Evolutionary conservation across 139 green algal species (phyloP), one percentile per base, ranked within the genome.

Genomic region (Tetradesmus obliquus): DNA sequence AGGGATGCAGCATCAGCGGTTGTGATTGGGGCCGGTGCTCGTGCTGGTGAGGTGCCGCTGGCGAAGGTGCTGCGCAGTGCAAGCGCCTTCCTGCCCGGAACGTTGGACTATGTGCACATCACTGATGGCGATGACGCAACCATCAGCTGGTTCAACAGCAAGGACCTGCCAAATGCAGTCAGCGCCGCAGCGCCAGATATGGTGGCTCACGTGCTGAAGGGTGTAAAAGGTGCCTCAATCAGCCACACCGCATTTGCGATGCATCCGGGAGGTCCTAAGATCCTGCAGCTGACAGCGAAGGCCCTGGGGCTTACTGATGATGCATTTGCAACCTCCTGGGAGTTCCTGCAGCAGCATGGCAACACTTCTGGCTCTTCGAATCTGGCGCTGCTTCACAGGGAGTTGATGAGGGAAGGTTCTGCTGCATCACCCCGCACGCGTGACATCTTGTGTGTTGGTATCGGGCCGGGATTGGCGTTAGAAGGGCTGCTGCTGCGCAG

Each of bases 141-240:
- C 22, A 82, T 82, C 74, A 54, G n/a, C 24, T 82, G 74, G 74
- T 82, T 20, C 74, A 82, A 82, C 74, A 82, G 74, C 74, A 82
- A 82, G 74, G 74, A 82, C 19, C 22, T 82, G 19, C 74, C 74
- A 17, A 82, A 82, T 53, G 74, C 74, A 82, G 74, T 82, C 20
- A 82, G 74, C 19, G 24, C n/a, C 2, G 74, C n/a, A 2, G 74
- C 24, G 12, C 74, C 74, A 54, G 74, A 82, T 10, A 45, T 82
- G 6, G 74, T 82, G 22, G 17, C n/a, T 5, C 74, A 5, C 74
- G 20, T 82, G 74, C 74, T 82, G 74, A 82, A 82, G 22, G 74
- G 74, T 51, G 24, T 82, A 9, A 20, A 8, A 17, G 20, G 74
- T 10, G 74, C 74, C 6, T 9, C n/a, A 17, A 17, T 82, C 17